Conservation (phyloP, 1,284 basidiomycete species). For the Mycosarcoma mackinlayi region DNA sequence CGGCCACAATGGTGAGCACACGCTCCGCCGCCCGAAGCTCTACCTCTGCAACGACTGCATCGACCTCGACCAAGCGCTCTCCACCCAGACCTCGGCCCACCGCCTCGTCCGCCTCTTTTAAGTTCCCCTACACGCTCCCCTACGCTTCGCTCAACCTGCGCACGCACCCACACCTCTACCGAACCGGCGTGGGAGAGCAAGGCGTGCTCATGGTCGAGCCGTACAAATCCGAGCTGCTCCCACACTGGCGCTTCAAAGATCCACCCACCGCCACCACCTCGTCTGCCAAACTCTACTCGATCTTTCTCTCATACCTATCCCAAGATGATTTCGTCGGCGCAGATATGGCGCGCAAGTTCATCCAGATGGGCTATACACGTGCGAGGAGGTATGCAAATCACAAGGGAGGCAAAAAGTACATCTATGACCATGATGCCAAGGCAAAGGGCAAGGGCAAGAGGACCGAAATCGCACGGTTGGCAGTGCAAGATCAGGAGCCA, state of each 20-base stretch:
- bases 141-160: constrained; percentile 23
- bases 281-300: constrained; percentile 14
- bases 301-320: constrained; percentile 28
- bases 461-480: constrained; percentile 16
- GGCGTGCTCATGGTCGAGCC: constrained; percentile 48
- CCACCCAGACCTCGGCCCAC: neutral
- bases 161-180: constrained; percentile 39
- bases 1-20: constrained; percentile 18
- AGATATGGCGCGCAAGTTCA: constrained; percentile 38
- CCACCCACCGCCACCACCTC: constrained; percentile 22
- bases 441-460: constrained; percentile 1
- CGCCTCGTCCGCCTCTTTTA: neutral
- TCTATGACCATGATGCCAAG: neutral
- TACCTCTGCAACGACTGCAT: neutral
- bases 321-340: constrained; percentile 44
- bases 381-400: constrained; percentile 49
- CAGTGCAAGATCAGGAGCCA: constrained; percentile 24
- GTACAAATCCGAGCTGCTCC: constrained; percentile 48
- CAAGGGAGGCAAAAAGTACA: constrained; percentile 43
- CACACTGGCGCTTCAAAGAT: constrained; percentile 42
- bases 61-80: neutral
- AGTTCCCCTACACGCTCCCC: constrained; percentile 43
- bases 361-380: constrained; percentile 50
- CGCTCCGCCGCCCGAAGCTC: constrained; percentile 15
- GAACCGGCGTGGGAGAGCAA: constrained; percentile 48